phyloP scores from a whole-genome alignment of 192 early-diverging fungal species.

The Coemansia guatemalensis region DNA sequence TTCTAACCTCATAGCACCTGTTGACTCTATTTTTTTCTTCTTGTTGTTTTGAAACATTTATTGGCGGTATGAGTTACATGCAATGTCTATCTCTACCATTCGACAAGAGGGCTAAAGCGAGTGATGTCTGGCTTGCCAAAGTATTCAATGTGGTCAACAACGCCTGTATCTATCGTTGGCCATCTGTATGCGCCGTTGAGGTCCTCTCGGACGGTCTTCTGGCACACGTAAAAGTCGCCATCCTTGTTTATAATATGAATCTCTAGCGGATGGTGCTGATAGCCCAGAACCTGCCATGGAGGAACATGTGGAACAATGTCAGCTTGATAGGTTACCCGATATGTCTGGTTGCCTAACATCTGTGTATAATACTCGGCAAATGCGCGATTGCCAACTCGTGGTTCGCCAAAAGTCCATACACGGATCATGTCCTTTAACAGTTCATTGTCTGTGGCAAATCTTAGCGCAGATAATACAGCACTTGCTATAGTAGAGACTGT shows the following conservation, averaged over 20 bases:
- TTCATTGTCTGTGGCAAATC: constrained; percentile 42
- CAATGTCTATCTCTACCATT: constrained; percentile 25
- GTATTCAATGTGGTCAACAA: constrained; percentile 48
- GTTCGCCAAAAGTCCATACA: constrained; percentile 55
- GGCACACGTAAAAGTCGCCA: constrained; percentile 51
- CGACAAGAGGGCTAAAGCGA: constrained; percentile 29
- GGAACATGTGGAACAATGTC: constrained; percentile 52
- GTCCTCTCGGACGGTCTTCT: constrained; percentile 49
- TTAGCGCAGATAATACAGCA: constrained; percentile 44
- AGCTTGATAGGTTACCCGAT: constrained; percentile 42
- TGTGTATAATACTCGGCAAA: constrained; percentile 49
- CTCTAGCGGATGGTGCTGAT: constrained; percentile 53
- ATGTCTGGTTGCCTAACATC: constrained; percentile 49
- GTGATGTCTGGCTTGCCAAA: constrained; percentile 53
- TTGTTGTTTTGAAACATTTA: constrained; percentile 4
- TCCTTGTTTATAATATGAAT: constrained; percentile 50
- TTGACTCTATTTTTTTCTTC: background rate
- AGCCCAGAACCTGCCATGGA: constrained; percentile 54
- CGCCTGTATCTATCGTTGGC: constrained; percentile 51
- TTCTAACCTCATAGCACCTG: constrained; percentile 13
- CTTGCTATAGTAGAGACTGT: constrained; percentile 26
- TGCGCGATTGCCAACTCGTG: constrained; percentile 43
- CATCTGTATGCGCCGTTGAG: constrained; percentile 53
- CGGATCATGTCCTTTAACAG: constrained; percentile 32
- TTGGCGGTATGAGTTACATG: background rate